Evolutionary conservation across 208 protist genomes (phyloP).

Genomic region (Wallacemonas collosoma): DNA sequence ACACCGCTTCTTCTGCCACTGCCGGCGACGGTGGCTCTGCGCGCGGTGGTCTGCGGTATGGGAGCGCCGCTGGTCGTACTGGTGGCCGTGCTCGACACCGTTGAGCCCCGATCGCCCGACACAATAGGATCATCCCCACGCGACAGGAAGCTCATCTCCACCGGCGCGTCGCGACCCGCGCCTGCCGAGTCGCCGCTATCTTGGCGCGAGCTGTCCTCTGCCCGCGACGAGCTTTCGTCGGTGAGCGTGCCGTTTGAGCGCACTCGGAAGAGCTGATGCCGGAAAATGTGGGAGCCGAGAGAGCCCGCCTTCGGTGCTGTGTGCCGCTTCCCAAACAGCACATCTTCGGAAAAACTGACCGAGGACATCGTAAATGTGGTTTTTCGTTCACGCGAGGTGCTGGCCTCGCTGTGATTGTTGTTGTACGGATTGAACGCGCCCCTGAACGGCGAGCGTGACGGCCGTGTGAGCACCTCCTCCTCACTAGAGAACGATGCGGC

Average conservation of each 20-base stretch:
- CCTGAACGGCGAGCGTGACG: no score
- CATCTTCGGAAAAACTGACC: not conserved
- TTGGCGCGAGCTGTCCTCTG: no score
- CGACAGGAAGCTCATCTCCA: no score
- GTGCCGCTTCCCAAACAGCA: not conserved
- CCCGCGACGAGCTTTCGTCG: not conserved
- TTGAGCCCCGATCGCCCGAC: no score
- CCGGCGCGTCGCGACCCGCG: no score
- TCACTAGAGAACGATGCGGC: not conserved
- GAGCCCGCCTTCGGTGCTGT: not conserved
- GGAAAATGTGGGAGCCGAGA: not conserved
- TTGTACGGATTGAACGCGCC: not conserved
- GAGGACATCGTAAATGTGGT: not conserved
- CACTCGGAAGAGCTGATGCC: conserved; percentile 9
- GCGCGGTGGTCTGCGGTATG: no score
- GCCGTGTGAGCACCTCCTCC: not conserved
- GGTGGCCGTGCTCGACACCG: no score
- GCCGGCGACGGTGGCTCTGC: no score
- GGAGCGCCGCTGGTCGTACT: no score
- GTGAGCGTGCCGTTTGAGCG: not conserved
- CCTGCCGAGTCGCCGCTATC: no score
- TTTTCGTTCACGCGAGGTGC: not conserved
- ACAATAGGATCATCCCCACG: no score
- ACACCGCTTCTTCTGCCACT: no score
- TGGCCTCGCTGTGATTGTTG: not conserved